These are phyloP conservation scores for Beauveria varroae DNA, from an alignment of 2,329 filamentous ascomycete genomes.

Conservation along the genomic window DNA sequence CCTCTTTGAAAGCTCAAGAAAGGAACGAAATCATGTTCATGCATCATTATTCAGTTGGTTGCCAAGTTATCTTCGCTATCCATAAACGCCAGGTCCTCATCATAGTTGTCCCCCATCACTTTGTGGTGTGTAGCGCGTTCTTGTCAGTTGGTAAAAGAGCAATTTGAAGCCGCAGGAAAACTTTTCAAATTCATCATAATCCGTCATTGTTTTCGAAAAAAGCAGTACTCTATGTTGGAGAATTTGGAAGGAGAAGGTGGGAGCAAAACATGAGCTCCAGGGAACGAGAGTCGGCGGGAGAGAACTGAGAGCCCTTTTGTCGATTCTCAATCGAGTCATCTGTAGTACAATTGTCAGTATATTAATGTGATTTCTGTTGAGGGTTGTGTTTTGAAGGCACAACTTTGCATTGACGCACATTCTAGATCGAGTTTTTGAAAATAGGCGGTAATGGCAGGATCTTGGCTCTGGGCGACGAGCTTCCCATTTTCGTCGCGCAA, in stretches of 20 bases:
- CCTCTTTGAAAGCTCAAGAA: not conserved
- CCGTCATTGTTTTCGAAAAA: not conserved
- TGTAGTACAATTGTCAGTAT: slow-evolving; percentile 8
- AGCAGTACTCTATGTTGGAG: not conserved
- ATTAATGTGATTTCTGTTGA: not conserved
- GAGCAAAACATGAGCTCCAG: slow-evolving; percentile 44
- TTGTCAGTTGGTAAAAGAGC: not conserved
- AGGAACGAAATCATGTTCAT: not conserved
- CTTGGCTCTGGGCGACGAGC: slow-evolving; percentile 39
- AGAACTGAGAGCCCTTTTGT: slow-evolving; percentile 45
- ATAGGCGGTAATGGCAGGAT: slow-evolving; percentile 40
- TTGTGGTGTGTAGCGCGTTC: not conserved
- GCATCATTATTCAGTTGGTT: not conserved
- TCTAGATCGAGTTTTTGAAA: slow-evolving; percentile 50
- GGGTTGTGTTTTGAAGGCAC: too few species aligned
- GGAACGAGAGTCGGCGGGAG: slow-evolving; percentile 40
- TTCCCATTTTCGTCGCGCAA: slow-evolving; percentile 39
- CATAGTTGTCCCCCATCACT: not conserved
- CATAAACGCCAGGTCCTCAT: slow-evolving; percentile 1
- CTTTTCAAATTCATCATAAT: not conserved
- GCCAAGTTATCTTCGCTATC: slow-evolving; percentile 3
- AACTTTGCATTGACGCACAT: slow-evolving; percentile 35
- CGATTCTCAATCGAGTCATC: slow-evolving; percentile 31
- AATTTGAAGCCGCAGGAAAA: not conserved
- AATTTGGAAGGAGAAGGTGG: slow-evolving; percentile 35